Base-by-base conservation (phyloP, 257 asterid species). In the Galeopsis tetrahit region DNA sequence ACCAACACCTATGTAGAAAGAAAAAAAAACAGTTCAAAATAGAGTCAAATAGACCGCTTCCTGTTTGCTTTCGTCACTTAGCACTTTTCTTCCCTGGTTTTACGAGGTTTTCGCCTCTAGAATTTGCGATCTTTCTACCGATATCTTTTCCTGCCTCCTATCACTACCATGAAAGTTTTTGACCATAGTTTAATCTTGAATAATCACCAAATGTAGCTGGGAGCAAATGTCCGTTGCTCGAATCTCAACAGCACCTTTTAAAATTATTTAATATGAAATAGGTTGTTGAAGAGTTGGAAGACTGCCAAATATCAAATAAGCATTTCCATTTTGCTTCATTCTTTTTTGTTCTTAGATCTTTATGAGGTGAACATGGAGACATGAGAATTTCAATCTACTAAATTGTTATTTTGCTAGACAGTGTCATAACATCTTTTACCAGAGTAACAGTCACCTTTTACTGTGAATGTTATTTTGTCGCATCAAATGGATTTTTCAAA, bases 141-240 rank as follows among this genome's bases (percentile, higher is more conserved):
- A 13, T 57, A 52, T 48, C 44, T 53, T 43, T 55, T 31, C 31
- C 62, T 40, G 53, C 42, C 61, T 39, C 60, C 36, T 15, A 34
- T 21, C 55, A 68, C 62, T 72, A 36, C 44, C 57, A 57, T 57
- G 72, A 57, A 49, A 48, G 49, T 44, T 42, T 7, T 17, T 49
- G 13, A 32, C 46, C 40, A 34, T 31, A 49, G 35, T 9, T 67
- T 34, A 71, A 13, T 68, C 55, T 15, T 52, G 68, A 68, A 70
- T 42, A 69, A 17, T 44, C 42, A 51, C 21, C 69, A 53, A 14
- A 75, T 66, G 21, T 78, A n/a, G 53, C 52, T 52, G 60, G 31
- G 44, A 72, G 63, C 67, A 42, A 42, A 51, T 55, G 2, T 15
- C 32, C 2, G 14, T 39, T 42, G 15, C 51, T 46, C 40, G 38